These are phyloP conservation scores for Cutaneotrichosporon sp. DNA, from an alignment of 1,284 basidiomycete genomes.

Conservation along the genomic window DNA sequence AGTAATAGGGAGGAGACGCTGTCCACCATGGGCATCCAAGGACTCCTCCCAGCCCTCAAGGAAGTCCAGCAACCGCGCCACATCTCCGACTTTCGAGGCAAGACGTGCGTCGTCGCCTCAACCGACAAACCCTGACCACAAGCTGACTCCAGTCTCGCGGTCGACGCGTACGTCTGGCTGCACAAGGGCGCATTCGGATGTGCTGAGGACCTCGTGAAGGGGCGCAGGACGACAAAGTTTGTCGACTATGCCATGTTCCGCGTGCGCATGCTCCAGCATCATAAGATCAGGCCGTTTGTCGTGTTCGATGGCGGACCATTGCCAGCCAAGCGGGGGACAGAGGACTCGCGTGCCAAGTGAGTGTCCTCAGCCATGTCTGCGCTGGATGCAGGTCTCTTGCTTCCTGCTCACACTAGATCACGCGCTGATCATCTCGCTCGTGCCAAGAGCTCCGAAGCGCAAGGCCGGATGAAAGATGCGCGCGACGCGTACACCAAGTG, in stretches of 20 bases:
- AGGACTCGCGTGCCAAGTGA: conserved; percentile 69
- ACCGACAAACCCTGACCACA: neutral
- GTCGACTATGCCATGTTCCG: conserved; percentile 95
- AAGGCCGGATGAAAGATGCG: conserved; percentile 76
- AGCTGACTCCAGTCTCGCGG: conserved; percentile 32
- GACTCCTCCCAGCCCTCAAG: conserved; percentile 89
- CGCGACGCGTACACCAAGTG: conserved; percentile 87
- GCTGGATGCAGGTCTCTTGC: neutral
- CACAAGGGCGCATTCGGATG: conserved; percentile 91
- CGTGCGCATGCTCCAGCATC: conserved; percentile 78
- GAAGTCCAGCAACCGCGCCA: conserved; percentile 77
- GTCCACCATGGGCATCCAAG: conserved; percentile 79
- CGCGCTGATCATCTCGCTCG: conserved; percentile 56
- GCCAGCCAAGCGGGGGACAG: conserved; percentile 89
- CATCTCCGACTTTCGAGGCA: conserved; percentile 75
- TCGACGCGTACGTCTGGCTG: conserved; percentile 83
- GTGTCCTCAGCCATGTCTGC: conserved; percentile 24
- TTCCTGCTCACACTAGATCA: conserved; percentile 46
- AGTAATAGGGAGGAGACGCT: neutral
- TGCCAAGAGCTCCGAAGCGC: conserved; percentile 69
- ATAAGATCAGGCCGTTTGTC: conserved; percentile 82
- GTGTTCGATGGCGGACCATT: conserved; percentile 97
- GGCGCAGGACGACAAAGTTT: conserved; percentile 81
- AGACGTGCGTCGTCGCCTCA: conserved; percentile 57
- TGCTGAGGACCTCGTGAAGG: conserved; percentile 84